Evolutionary conservation across 2,329 filamentous ascomycete genomes (phyloP), one percentile per base, ranked within the genome.

Genomic region (Aspergillus sp.): DNA sequence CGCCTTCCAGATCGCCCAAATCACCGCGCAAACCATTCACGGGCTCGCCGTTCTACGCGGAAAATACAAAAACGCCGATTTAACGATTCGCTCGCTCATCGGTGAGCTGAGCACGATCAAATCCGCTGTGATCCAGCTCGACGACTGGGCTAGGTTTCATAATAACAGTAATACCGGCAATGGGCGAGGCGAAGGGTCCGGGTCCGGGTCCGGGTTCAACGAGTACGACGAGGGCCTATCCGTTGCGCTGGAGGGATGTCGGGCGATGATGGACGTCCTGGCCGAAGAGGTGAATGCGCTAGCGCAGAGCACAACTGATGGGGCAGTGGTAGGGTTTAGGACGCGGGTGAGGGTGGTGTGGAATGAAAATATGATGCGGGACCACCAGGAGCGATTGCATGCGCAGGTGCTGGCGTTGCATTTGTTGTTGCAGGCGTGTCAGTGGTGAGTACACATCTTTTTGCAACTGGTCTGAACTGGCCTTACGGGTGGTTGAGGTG

Each of bases 391-490:
- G 28, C 56, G 60, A 42, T 47, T 70, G 40, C 65, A 62, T 28
- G 57, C 62, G 19, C 67, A 69, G 44, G 61, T 69, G 4, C 52
- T 59, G 34, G 67, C 67, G 7, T 52, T 70, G 12, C 65, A 69
- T 39, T 45, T 70, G 26, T 51, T 70, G 42, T 51, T 70, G 26
- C 64, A 69, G 47, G 65, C 64, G 30, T 65, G 61, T 41, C 64
- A 68, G 56, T 68, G 66, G 67, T 69, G 44, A 54, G 57, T 8
- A 26, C 52, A 53, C 4, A 8, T n/a, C 19, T 41, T 27, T 2
- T 41, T 26, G 30, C 1, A 32, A 32, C 30, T 32, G 19, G 19
- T 19, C 19, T 19, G 19, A 19, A 19, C 19, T 19, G 19, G 19
- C 9, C 27, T 12, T n/a, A 32, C 10, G 33, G n/a, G 9, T 36